Evolutionary conservation across 768 basidiomycete genomes (phyloP).

Genomic region (Mycena galopus): DNA sequence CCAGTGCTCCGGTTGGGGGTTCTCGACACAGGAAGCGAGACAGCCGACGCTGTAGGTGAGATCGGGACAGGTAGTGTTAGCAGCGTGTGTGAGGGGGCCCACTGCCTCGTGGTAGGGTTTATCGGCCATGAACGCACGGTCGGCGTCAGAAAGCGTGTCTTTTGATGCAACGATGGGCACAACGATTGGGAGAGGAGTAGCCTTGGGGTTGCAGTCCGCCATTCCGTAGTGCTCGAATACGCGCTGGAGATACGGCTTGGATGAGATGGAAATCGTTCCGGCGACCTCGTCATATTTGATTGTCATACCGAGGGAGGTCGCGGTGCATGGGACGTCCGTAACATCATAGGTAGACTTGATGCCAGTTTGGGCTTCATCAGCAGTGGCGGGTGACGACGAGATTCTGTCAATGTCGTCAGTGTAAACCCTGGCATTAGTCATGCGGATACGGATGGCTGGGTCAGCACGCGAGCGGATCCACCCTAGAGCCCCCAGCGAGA

Average conservation of each 20-base stretch:
- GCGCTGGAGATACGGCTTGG: too few species aligned
- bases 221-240: too few species aligned
- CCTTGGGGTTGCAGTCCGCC: slow-evolving; percentile 28
- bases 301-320: slow-evolving; percentile 33
- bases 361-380: slow-evolving; percentile 19
- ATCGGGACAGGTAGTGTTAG: slow-evolving; percentile 35
- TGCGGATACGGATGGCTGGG: not conserved
- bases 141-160: slow-evolving; percentile 8
- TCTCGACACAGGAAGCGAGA: too few species aligned
- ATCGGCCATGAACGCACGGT: slow-evolving; percentile 39
- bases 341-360: slow-evolving; percentile 35
- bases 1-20: too few species aligned
- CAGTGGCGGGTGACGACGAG: slow-evolving; percentile 16
- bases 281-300: slow-evolving; percentile 24
- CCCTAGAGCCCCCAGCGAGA: not conserved
- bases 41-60: too few species aligned
- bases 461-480: not conserved
- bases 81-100: slow-evolving; percentile 39
- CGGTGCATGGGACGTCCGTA: slow-evolving; percentile 37
- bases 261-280: too few species aligned
- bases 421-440: not conserved
- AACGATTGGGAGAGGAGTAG: slow-evolving; percentile 41
- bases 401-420: not conserved
- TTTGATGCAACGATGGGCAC: slow-evolving; percentile 25
- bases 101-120: slow-evolving; percentile 42